A percentile compares a stretch with the other conserved stretches of the same genome.
phyloP scores from a whole-genome alignment of 306 rosid genomes.

The Biancaea sappan region DNA sequence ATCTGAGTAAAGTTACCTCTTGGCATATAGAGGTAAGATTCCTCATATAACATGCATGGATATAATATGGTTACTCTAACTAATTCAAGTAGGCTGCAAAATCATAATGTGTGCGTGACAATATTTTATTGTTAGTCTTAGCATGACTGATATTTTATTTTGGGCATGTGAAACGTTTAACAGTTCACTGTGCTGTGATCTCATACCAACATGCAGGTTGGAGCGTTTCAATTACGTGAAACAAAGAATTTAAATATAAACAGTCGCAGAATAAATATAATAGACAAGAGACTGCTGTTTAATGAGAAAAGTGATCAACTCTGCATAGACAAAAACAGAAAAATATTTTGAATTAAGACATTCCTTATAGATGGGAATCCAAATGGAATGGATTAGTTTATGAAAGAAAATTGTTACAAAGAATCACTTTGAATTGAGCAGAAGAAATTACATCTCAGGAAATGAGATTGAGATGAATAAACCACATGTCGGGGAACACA shows the following conservation, averaged over 20 bases:
- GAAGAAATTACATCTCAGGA: slow-evolving; percentile 22
- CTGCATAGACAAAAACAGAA: neutral
- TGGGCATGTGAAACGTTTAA: neutral
- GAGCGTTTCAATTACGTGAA: neutral
- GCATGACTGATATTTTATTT: neutral
- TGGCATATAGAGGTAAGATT: too few relatives aligned
- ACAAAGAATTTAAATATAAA: too few relatives aligned
- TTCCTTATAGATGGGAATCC: slow-evolving; percentile 26
- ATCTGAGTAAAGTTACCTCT: too few relatives aligned
- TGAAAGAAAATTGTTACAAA: slow-evolving; percentile 28
- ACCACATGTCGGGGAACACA: slow-evolving; percentile 34
- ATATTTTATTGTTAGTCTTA: neutral
- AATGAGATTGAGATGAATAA: slow-evolving; percentile 29
- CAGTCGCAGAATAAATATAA: neutral
- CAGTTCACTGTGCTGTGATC: too few relatives aligned
- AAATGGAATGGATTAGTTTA: slow-evolving; percentile 43
- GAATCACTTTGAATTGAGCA: slow-evolving; percentile 35
- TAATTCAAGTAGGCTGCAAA: too few relatives aligned
- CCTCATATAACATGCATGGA: too few relatives aligned
- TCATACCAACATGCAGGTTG: neutral
- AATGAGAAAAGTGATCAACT: neutral
- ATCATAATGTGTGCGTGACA: neutral
- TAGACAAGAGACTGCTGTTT: neutral
- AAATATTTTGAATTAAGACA: neutral
- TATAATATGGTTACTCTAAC: too few relatives aligned